Evolutionary conservation across 768 basidiomycete species (phyloP).

Genomic region (Vararia minispora): DNA sequence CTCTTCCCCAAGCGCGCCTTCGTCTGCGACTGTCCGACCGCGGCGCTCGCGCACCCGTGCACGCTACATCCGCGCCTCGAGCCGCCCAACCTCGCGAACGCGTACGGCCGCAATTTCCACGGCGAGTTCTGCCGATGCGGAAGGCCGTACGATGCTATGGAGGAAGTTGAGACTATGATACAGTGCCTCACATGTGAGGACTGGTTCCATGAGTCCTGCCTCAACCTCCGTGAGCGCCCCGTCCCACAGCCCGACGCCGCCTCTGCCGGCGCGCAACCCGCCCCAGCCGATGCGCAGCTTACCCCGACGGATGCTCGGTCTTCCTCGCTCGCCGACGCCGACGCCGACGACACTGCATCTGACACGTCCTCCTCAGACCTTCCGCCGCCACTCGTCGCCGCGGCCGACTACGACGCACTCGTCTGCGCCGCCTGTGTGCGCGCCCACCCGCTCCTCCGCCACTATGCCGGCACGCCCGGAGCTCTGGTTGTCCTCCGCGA

Average conservation of each 20-base stretch:
- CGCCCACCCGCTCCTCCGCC: constrained; percentile 37
- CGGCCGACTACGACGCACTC: constrained; percentile 64
- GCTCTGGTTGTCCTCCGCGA: constrained; percentile 57
- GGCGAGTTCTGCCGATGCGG: constrained; percentile 68
- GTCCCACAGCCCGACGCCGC: constrained; percentile 30
- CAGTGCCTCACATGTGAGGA: constrained; percentile 87
- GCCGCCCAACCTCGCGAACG: constrained; percentile 45
- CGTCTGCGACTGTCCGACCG: constrained; percentile 78
- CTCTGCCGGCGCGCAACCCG: background rate
- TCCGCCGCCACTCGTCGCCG: constrained; percentile 56
- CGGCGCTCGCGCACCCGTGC: constrained; percentile 47
- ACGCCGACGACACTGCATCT: constrained; percentile 41
- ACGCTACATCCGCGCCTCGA: constrained; percentile 45
- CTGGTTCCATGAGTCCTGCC: constrained; percentile 88
- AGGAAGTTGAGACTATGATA: constrained; percentile 77
- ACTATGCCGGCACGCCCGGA: constrained; percentile 60
- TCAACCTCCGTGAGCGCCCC: constrained; percentile 62
- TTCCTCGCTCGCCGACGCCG: no score
- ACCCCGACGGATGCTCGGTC: no score
- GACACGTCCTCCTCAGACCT: constrained; percentile 54
- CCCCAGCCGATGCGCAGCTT: no score
- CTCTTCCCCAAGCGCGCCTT: constrained; percentile 79
- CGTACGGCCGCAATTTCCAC: constrained; percentile 66
- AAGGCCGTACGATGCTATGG: constrained; percentile 56
- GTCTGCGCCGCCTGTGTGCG: constrained; percentile 63